Percentiles rank a stretch among this genome's conserved stretches.
These are phyloP conservation scores for Phytopythium cucurbitacearum DNA, from an alignment of 352 stramenopile genomes.

Conservation along the genomic window DNA sequence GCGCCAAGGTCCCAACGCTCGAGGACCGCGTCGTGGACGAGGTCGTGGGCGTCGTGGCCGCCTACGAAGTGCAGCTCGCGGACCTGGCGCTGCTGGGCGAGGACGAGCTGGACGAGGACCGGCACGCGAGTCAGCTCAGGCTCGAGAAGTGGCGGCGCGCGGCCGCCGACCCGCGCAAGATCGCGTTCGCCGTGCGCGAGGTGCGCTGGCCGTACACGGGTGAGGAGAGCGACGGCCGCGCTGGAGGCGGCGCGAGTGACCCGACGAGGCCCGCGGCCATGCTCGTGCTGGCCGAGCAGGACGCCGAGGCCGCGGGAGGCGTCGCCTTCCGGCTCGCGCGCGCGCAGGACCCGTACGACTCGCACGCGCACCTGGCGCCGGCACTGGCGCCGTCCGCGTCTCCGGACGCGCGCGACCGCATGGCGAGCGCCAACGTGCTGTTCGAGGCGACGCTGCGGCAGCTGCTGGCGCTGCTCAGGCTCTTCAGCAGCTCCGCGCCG, in stretches of 20 bases:
- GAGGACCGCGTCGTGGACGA: slow-evolving; percentile 74
- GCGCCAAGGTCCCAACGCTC: slow-evolving; percentile 51
- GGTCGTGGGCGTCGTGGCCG: slow-evolving; percentile 56
- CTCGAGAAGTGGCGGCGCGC: slow-evolving; percentile 2
- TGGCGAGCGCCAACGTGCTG: slow-evolving; percentile 79
- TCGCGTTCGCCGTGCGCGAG: slow-evolving; percentile 73
- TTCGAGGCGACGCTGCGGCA: slow-evolving; percentile 76
- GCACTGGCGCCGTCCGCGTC: slow-evolving; percentile 62
- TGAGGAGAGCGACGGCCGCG: slow-evolving; percentile 5
- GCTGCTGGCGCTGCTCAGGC: slow-evolving; percentile 54
- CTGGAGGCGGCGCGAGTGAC: slow-evolving; percentile 9
- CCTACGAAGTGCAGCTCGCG: slow-evolving; percentile 51
- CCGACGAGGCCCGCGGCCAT: slow-evolving; percentile 37
- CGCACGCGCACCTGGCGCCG: slow-evolving; percentile 61
- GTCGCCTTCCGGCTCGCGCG: slow-evolving; percentile 74
- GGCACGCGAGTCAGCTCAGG: slow-evolving; percentile 6
- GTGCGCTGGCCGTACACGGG: slow-evolving; percentile 77
- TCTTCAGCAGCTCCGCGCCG: slow-evolving; percentile 74
- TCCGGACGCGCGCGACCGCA: slow-evolving; percentile 61
- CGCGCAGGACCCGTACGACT: slow-evolving; percentile 38
- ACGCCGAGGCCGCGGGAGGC: slow-evolving; percentile 49
- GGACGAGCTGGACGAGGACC: slow-evolving; percentile 18
- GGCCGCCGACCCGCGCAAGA: slow-evolving; percentile 12
- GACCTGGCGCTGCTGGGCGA: slow-evolving; percentile 23
- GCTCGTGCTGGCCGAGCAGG: slow-evolving; percentile 65